Evolutionary conservation across 768 basidiomycete genomes (phyloP), one percentile per base, ranked within the genome.

Genomic region (Terana coerulea): DNA sequence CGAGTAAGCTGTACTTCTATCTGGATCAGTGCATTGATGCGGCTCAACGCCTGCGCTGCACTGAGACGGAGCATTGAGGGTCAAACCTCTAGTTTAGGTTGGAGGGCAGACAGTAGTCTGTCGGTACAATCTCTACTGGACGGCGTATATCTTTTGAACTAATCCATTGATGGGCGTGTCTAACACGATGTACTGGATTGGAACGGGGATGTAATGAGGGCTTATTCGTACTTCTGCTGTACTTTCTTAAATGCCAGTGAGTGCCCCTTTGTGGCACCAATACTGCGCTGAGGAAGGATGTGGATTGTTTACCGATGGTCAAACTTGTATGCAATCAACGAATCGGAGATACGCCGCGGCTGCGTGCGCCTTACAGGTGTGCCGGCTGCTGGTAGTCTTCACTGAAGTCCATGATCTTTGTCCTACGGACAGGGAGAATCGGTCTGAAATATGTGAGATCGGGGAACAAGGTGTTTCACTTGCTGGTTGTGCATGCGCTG

Each of bases 391-490:
- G 62, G 53, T 57, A 70, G 69, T 68, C 67, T 62, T 63, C 69
- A 61, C 45, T 52, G 57, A 61, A 63, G 65, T 63, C 57, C 55
- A 57, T 59, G 64, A 70, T 64, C 54, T 51, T 55, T 55, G 66
- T 64, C 56, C 56, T 47, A 48, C 53, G 63, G 59, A 67, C 64
- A 57, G 49, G 60, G 64, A 57, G 63, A 67, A 60, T 59, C 11
- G 56, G 55, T 59, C 56, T 68, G 68, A 72, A 73, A 69, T 65
- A 66, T 74, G 74, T 73, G 74, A 72, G 72, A 65, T 61, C 69
- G 71, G 72, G 71, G 68, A 67, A 71, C 64, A 71, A 73, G 72
- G 71, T 62, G 70, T 66, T 67, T 67, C 58, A 55, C 52, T 60
- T 58, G 62, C 57, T 47, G 52, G 54, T 52, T 55, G 33, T 47